A percentile compares a stretch with the other conserved stretches of the same genome.
phyloP scores from a whole-genome alignment of 2,329 filamentous ascomycete genomes.

The Nothophaeocryptopus gaeumannii region DNA sequence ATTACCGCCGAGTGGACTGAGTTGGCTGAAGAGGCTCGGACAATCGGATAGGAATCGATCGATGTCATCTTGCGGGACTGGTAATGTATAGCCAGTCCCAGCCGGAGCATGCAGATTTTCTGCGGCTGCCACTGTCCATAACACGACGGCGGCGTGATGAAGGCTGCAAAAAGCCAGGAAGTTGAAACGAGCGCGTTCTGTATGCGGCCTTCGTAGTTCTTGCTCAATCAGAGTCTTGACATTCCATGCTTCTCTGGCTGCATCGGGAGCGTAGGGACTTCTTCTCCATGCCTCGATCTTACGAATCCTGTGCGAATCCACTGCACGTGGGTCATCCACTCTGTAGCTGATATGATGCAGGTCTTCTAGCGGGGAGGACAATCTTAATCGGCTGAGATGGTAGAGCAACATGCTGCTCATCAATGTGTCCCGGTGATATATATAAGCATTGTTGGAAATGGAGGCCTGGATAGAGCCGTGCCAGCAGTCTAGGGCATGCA shows the following conservation, averaged over 20 bases:
- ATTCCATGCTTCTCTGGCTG: slow-evolving; percentile 15
- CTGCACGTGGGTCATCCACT: slow-evolving; percentile 7
- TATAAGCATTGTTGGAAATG: slow-evolving; percentile 7
- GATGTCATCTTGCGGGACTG: slow-evolving; percentile 5
- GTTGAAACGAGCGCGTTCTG: slow-evolving; percentile 15
- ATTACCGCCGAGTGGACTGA: slow-evolving; percentile 18
- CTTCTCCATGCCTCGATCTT: slow-evolving; percentile 14
- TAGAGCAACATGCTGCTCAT: slow-evolving; percentile 16
- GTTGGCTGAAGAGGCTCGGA: slow-evolving; percentile 9
- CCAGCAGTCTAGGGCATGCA: slow-evolving; percentile 14
- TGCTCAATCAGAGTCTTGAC: slow-evolving; percentile 15
- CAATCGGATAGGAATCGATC: slow-evolving; percentile 15
- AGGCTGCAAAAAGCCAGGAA: slow-evolving; percentile 20
- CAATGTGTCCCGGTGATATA: slow-evolving; percentile 12
- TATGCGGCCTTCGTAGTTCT: slow-evolving; percentile 9
- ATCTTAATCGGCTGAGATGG: slow-evolving; percentile 13
- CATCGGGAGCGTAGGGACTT: slow-evolving; percentile 10
- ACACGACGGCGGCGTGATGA: slow-evolving; percentile 21
- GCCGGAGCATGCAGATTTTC: not conserved
- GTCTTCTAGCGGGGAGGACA: slow-evolving; percentile 16
- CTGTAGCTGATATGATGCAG: slow-evolving; percentile 19
- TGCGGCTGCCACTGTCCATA: slow-evolving; percentile 17
- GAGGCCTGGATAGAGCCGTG: slow-evolving; percentile 7
- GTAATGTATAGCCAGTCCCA: not conserved
- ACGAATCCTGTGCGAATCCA: slow-evolving; percentile 7